Percentiles rank a stretch among this genome's conserved stretches.
Conservation (phyloP, 805 yeast genomes). For the Brettanomyces nanus region DNA sequence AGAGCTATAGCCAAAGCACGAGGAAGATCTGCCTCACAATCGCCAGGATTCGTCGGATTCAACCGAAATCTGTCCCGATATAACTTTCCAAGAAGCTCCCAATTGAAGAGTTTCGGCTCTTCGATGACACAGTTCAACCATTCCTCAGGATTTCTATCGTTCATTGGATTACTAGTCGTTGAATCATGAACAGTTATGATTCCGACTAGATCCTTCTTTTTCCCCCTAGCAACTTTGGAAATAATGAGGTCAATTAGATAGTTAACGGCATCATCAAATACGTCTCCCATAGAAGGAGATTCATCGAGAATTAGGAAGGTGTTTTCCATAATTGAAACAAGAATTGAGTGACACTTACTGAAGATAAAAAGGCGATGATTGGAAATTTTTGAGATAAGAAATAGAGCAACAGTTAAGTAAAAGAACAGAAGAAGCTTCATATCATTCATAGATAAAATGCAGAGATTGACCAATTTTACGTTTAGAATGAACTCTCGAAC, state of each 20-base stretch:
- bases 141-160: slow-evolving; percentile 13
- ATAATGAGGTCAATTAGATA: slow-evolving; percentile 35
- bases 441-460: not conserved
- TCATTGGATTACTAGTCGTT: slow-evolving; percentile 19
- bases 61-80: slow-evolving; percentile 6
- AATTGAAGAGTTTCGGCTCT: slow-evolving; percentile 12
- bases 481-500: too few relatives aligned
- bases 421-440: not conserved
- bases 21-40: slow-evolving; percentile 22
- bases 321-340: too few relatives aligned
- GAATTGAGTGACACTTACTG: too few relatives aligned
- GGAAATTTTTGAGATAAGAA: too few relatives aligned
- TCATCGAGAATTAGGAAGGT: slow-evolving; percentile 3
- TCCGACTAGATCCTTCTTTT: slow-evolving; percentile 20
- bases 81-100: slow-evolving; percentile 11
- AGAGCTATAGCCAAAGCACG: slow-evolving; percentile 20
- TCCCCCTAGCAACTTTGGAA: slow-evolving; percentile 19
- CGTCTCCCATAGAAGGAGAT: slow-evolving; percentile 34
- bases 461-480: too few relatives aligned
- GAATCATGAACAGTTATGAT: slow-evolving; percentile 19
- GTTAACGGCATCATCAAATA: slow-evolving; percentile 30
- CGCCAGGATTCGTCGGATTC: slow-evolving; percentile 12
- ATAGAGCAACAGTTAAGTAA: too few relatives aligned
- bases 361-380: too few relatives aligned
- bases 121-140: slow-evolving; percentile 17